Conservation (phyloP, 2,329 filamentous ascomycete genomes). For the Hymenoscyphus repandus region DNA sequence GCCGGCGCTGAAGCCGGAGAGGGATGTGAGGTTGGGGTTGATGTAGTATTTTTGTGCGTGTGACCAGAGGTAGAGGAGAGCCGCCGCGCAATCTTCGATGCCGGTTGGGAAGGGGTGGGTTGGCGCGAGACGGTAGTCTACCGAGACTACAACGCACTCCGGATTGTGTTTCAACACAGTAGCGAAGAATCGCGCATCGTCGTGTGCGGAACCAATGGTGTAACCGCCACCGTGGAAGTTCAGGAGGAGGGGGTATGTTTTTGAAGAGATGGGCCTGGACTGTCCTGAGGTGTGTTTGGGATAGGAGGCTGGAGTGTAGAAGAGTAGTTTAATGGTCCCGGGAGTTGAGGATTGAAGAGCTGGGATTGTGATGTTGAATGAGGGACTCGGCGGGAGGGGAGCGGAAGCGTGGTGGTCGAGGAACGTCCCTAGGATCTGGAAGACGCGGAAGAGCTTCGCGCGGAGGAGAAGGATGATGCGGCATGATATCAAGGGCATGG, state of each 20-base stretch:
- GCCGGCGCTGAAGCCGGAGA: conserved; percentile 44
- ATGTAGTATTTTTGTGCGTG: conserved; percentile 17
- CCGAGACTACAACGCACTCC: conserved; percentile 47
- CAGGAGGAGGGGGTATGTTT: conserved; percentile 43
- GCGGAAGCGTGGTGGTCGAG: too few relatives aligned
- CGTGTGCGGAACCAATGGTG: conserved; percentile 50
- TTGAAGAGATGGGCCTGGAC: too few relatives aligned
- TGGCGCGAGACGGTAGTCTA: conserved; percentile 61
- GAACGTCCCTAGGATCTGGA: too few relatives aligned
- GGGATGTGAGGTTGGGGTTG: conserved; percentile 30
- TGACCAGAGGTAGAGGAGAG: conserved; percentile 34
- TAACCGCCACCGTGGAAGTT: conserved; percentile 64
- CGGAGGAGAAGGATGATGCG: too few relatives aligned
- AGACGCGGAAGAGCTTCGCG: too few relatives aligned
- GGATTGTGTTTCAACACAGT: conserved; percentile 43
- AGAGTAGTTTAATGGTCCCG: conserved; percentile 15
- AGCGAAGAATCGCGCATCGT: conserved; percentile 55
- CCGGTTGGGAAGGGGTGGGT: conserved; percentile 56
- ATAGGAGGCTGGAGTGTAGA: conserved; percentile 14
- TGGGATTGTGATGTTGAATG: too few relatives aligned
- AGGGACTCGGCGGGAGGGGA: too few relatives aligned
- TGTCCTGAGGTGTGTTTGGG: background rate
- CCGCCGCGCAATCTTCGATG: conserved; percentile 50
- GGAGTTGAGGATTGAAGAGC: conserved; percentile 1
- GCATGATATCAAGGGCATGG: too few relatives aligned